These are phyloP conservation scores for Monosporozyma servazzii DNA, from an alignment of 805 yeast genomes.

Conservation along the genomic window DNA sequence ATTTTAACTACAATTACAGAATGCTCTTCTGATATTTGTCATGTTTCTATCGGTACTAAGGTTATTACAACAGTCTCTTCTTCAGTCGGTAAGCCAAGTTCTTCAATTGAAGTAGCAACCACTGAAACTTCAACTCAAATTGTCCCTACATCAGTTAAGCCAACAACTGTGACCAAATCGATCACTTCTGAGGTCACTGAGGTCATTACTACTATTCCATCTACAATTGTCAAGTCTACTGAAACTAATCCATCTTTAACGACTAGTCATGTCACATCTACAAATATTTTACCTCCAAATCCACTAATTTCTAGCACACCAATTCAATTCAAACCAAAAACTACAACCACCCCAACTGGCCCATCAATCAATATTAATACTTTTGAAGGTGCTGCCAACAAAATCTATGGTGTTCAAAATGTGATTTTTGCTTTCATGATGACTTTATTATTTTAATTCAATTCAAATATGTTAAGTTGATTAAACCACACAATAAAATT, in stretches of 20 bases:
- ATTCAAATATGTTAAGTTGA: background rate
- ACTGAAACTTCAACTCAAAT: background rate
- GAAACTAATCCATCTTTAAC: background rate
- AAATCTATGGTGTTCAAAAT: background rate
- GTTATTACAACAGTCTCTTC: background rate
- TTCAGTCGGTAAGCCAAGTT: background rate
- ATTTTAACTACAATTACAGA: background rate
- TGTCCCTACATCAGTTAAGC: background rate
- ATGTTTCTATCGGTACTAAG: background rate
- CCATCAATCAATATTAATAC: background rate
- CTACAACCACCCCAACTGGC: background rate
- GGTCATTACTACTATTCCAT: background rate
- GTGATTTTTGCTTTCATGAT: background rate
- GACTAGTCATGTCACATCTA: background rate
- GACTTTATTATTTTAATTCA: background rate
- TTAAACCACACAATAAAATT: background rate
- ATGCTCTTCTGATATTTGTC: slow-evolving; percentile 1
- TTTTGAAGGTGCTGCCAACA: slow-evolving; percentile 6
- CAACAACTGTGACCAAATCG: background rate
- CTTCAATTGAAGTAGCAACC: background rate
- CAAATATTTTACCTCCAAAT: background rate
- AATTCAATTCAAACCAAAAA: background rate
- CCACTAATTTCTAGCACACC: background rate
- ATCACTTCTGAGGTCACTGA: background rate
- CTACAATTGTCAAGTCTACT: background rate